These are phyloP conservation scores for Fomitiporia mediterranea DNA, from an alignment of 1,284 basidiomycete species.

Conservation along the genomic window DNA sequence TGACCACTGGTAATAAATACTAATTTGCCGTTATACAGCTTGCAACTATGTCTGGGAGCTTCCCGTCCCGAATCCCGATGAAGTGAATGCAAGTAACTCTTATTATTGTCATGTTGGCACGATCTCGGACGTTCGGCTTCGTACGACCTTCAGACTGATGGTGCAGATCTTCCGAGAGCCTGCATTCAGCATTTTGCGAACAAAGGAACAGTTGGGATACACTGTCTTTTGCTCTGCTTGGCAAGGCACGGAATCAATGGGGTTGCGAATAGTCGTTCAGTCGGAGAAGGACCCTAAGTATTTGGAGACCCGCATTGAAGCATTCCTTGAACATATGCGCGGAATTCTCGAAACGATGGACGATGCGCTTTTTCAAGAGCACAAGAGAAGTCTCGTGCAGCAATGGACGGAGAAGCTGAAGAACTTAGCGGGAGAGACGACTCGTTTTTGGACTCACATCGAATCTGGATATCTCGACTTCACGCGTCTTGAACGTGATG, in stretches of 20 bases:
- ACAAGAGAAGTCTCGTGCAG: constrained; percentile 52
- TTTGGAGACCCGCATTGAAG: constrained; percentile 85
- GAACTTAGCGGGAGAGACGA: constrained; percentile 63
- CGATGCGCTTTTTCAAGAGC: constrained; percentile 56
- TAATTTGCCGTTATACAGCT: constrained; percentile 37
- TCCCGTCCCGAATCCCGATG: constrained; percentile 76
- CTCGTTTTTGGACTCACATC: constrained; percentile 67
- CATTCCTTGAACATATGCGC: constrained; percentile 76
- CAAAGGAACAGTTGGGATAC: constrained; percentile 96
- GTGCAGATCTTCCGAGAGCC: constrained; percentile 85
- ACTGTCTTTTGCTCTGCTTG: constrained; percentile 64
- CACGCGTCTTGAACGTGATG: constrained; percentile 64
- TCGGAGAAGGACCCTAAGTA: constrained; percentile 83
- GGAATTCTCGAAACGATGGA: constrained; percentile 53
- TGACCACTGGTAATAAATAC: constrained; percentile 17
- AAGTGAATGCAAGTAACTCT: constrained; percentile 81
- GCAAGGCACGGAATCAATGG: constrained; percentile 63
- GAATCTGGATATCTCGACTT: constrained; percentile 78
- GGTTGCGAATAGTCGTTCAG: constrained; percentile 87
- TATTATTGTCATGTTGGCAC: constrained; percentile 79
- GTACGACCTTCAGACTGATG: constrained; percentile 58
- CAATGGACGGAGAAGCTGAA: constrained; percentile 73
- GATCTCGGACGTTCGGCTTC: constrained; percentile 47
- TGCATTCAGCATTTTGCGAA: constrained; percentile 91
- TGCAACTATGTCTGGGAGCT: constrained; percentile 70